Evolutionary conservation across 1,284 basidiomycete genomes (phyloP).

Genomic region (Neolentinus lepideus): DNA sequence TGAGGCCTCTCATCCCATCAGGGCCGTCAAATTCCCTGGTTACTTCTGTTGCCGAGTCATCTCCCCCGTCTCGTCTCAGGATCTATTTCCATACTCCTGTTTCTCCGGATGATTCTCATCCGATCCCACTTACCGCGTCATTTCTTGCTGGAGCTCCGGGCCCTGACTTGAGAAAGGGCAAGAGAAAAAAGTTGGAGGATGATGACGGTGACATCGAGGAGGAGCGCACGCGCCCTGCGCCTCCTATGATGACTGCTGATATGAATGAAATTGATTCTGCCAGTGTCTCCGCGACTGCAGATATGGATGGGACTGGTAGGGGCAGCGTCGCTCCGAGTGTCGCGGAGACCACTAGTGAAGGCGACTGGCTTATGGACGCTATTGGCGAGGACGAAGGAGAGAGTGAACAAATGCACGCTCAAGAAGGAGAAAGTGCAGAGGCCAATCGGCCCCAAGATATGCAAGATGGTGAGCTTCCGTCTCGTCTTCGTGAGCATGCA

Average conservation of each 20-base stretch:
- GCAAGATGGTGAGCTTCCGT: conserved; percentile 37
- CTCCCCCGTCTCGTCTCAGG: conserved; percentile 71
- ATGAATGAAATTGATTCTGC: conserved; percentile 27
- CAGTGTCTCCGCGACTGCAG: conserved; percentile 25
- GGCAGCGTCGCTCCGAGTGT: conserved; percentile 63
- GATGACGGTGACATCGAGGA: conserved; percentile 73
- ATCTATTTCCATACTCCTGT: conserved; percentile 86
- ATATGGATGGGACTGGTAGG: conserved; percentile 44
- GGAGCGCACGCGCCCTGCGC: conserved; percentile 56
- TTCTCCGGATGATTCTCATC: conserved; percentile 67
- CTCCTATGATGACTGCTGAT: conserved; percentile 27
- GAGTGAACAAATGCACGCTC: conserved; percentile 28
- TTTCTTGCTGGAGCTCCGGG: conserved; percentile 34
- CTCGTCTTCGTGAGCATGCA: conserved; percentile 21
- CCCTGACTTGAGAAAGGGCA: conserved; percentile 65
- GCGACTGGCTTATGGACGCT: conserved; percentile 80
- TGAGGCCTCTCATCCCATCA: conserved; percentile 3
- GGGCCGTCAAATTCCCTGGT: conserved; percentile 8
- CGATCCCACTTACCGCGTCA: conserved; percentile 48
- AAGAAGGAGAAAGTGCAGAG: conserved; percentile 22
- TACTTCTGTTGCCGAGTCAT: conserved; percentile 14
- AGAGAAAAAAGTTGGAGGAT: conserved; percentile 77
- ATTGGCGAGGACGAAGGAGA: conserved; percentile 48
- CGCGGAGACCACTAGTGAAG: conserved; percentile 65
- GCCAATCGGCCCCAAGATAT: conserved; percentile 15